Base-by-base conservation (phyloP, 2,329 filamentous ascomycete species). In the Lanzia echinophila region DNA sequence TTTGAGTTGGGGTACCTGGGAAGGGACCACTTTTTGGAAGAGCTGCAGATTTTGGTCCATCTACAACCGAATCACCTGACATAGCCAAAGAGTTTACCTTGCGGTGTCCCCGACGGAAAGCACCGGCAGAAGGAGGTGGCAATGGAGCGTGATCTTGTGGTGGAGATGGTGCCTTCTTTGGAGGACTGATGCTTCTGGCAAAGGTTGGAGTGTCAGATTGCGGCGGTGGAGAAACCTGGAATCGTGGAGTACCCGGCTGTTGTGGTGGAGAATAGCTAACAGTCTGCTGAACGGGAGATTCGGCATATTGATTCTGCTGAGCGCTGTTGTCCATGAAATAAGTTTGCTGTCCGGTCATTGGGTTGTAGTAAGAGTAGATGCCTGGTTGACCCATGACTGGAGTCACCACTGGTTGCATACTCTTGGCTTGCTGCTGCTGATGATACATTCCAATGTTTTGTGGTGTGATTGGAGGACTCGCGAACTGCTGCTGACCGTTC, bases 101-200 rank as follows among this genome's bases (percentile, higher is more conserved):
- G 78, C 95, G 94, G 73, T 97, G 92, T 54, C 89, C 88, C 55
- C 90, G 89, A 58, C 91, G 91, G 78, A 96, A 96, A 43, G 90
- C 90, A 65, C 91, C 94, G 61, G 88, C 88, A 53, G 90, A 95
- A 56, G 90, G 89, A 28, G 90, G 90, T 50, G 90, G 90, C 50
- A 96, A 81, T 39, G 90, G 89, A 62, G 80, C 74, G 47, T 83
- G 78, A 55, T 84, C 79, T 62, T 88, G 83, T 13, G 81, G 80
- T 5, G 87, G 87, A 17, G 88, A 86, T 48, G 85, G 79, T 46
- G 80, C 79, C 65, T 84, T 81, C 69, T 82, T 83, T 15, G 82
- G 81, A 32, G 84, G 81, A 7, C 84, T 82, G 58, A 77, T 80
- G 66, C 86, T 87, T 68, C 88, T 84, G 56, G 62, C 56, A 68